Percentiles rank a stretch among this genome's conserved stretches.
Conservation (phyloP, 2,329 filamentous ascomycete genomes). For the Nemania sp. region DNA sequence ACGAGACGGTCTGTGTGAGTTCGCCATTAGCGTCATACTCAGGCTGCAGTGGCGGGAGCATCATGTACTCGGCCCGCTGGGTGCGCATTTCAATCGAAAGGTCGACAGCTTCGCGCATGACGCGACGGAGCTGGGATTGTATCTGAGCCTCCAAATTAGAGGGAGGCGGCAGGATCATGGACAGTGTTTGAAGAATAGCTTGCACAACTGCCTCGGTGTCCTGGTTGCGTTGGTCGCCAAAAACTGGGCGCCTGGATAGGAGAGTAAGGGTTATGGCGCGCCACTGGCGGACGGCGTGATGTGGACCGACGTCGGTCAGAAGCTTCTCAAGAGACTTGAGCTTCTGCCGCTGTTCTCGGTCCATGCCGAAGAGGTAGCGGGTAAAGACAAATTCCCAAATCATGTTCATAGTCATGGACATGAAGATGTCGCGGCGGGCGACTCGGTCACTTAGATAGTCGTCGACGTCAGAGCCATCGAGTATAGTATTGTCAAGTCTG, state of each 20-base stretch:
- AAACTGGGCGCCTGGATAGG: slow-evolving; percentile 82
- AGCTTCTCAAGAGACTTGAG: slow-evolving; percentile 96
- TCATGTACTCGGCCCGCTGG: slow-evolving; percentile 96
- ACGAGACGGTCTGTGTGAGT: slow-evolving; percentile 85
- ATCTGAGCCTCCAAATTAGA: slow-evolving; percentile 83
- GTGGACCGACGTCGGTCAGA: slow-evolving; percentile 86
- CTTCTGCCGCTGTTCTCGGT: slow-evolving; percentile 96
- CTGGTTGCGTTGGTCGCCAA: slow-evolving; percentile 82
- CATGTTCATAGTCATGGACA: slow-evolving; percentile 99
- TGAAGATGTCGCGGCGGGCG: slow-evolving; percentile 91
- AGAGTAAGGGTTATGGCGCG: slow-evolving; percentile 94
- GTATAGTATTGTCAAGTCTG: slow-evolving; percentile 90
- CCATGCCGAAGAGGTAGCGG: slow-evolving; percentile 98
- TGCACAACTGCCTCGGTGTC: slow-evolving; percentile 97
- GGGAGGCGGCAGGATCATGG: slow-evolving; percentile 87
- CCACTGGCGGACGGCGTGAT: slow-evolving; percentile 94
- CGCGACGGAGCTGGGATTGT: slow-evolving; percentile 84
- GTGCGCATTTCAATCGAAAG: slow-evolving; percentile 97
- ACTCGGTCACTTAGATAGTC: slow-evolving; percentile 88
- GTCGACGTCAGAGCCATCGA: slow-evolving; percentile 95
- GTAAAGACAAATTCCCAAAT: slow-evolving; percentile 99
- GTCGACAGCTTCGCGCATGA: slow-evolving; percentile 88
- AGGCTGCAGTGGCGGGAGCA: slow-evolving; percentile 93
- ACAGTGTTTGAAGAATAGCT: slow-evolving; percentile 86
- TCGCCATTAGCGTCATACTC: slow-evolving; percentile 96